Base-by-base conservation (phyloP, 495 filamentous ascomycete species). In the Hypoxylon rickii region DNA sequence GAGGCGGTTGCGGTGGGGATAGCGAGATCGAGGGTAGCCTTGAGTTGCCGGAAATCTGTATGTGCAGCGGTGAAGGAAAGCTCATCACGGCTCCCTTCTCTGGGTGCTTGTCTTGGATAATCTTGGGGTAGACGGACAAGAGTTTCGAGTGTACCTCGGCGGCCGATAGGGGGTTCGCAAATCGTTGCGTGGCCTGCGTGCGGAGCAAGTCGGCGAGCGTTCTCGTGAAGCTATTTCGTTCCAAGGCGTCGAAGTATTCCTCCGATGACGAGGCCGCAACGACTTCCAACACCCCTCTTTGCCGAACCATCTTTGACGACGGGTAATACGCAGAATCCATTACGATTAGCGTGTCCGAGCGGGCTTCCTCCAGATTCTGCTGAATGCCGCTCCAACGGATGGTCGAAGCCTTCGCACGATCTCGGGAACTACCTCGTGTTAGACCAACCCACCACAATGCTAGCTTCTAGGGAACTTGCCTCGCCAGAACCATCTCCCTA, bases 301-400 rank as follows among this genome's bases (percentile, higher is more conserved):
- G 67, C 11, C 73, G 68, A 13, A 70, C 68, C 39, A 68, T 69
- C 45, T 70, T 71, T 6, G 73, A 70, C 17, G 74, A 70, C 0
- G 77, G 76, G 32, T 72, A 79, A 51, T 79, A 78, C 0, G 74
- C 73, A 21, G 75, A 66, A 64, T 80, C 77, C 74, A 80, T 74
- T n/a, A 80, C 55, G 58, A 80, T 69, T n/a, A 80, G 56, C 3
- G 71, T 72, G 40, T 80, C 76, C 10, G 75, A 68, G 5, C 64
- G 64, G 1, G 73, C 72, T 39, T 74, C 67, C 51, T 79, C 76
- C 24, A 80, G 61, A n/a, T 71, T 70, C 29, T 69, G 68, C 64
- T 79, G 76, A 31, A 80, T 76, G 37, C 64, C 67, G 43, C 65
- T 74, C 77, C 77, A 80, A 45, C 74, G 71, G 20, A 79, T 73